Conservation (phyloP, 257 asterid genomes). For the Capsicum baccatum region DNA sequence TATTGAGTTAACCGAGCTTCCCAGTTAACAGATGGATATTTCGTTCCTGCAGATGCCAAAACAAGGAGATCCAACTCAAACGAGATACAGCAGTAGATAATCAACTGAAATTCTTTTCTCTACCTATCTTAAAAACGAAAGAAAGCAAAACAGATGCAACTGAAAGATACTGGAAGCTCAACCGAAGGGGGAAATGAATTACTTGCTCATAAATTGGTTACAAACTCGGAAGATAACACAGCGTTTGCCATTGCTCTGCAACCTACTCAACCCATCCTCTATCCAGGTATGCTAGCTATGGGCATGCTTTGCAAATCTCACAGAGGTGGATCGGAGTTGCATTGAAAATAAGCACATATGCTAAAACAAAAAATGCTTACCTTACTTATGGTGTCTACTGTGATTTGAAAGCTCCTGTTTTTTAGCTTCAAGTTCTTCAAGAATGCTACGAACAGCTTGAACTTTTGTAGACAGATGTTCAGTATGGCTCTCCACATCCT, state of each 20-base stretch:
- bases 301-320: neutral
- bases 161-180: neutral
- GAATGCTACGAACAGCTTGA: conserved; percentile 52
- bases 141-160: neutral
- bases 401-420: conserved; percentile 46
- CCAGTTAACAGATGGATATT: neutral
- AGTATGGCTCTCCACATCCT: conserved; percentile 69
- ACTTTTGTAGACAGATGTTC: conserved; percentile 63
- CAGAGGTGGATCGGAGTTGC: neutral
- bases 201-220: neutral
- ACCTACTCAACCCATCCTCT: neutral
- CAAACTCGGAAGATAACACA: neutral
- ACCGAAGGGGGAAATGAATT: neutral
- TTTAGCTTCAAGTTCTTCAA: conserved; percentile 61
- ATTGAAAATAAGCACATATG: neutral
- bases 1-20: neutral
- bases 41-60: neutral
- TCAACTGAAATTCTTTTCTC: neutral
- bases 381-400: conserved; percentile 37
- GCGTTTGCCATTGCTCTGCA: neutral
- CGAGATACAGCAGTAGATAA: neutral
- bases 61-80: neutral
- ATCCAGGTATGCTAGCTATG: neutral
- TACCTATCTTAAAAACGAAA: neutral
- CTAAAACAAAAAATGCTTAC: conserved; percentile 38